Conservation (phyloP, 257 asterid species). For the Lycium ferocissimum region DNA sequence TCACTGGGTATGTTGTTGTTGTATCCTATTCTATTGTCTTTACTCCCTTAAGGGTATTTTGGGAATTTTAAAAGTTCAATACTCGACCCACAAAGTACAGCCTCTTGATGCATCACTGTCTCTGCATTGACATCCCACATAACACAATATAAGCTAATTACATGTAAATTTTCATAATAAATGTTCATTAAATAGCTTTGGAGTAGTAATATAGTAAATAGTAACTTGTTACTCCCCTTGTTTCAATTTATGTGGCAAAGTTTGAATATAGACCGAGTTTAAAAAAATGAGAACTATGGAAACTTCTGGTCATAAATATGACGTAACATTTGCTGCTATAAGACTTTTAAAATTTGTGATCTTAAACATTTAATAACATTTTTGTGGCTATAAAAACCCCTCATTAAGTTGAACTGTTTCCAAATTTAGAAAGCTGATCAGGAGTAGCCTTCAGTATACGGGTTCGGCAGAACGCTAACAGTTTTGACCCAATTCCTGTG, state of each 20-base stretch:
- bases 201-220: neutral
- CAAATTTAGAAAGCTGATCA: neutral
- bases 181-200: neutral
- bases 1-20: no score
- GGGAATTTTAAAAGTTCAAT: neutral
- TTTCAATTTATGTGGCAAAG: neutral
- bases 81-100: neutral
- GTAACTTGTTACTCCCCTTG: neutral
- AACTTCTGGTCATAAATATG: neutral
- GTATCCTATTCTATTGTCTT: no score
- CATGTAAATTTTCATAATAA: neutral
- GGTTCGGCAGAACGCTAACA: no score
- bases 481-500: no score
- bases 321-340: neutral
- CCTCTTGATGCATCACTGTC: neutral
- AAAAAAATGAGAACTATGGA: neutral
- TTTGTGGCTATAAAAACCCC: neutral
- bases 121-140: neutral
- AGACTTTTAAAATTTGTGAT: neutral
- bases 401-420: neutral
- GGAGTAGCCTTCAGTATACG: no score
- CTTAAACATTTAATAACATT: neutral
- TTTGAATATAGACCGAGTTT: neutral
- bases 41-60: neutral
- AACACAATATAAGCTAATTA: neutral